Evolutionary conservation across 176 grass and related monocot species (phyloP).

Genomic region (barley (Hordeum vulgare)): DNA sequence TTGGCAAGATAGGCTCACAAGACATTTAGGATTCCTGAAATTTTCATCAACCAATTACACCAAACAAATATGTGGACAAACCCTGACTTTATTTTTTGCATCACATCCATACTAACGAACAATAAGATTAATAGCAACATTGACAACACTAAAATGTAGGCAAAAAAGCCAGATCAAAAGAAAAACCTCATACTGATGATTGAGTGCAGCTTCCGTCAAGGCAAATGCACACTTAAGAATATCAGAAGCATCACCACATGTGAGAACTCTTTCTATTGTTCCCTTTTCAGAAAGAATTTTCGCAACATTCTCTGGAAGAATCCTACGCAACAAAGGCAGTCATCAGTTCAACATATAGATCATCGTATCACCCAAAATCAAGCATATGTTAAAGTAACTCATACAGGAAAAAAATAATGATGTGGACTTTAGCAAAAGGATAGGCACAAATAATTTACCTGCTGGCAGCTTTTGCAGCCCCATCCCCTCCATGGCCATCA

Average conservation of each 20-base stretch:
- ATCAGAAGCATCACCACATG: slow-evolving; percentile 50
- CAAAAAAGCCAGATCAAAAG: slow-evolving; percentile 32
- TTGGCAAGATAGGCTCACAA: slow-evolving; percentile 1
- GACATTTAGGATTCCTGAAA: not conserved
- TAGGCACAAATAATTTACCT: slow-evolving; percentile 36
- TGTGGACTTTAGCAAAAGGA: slow-evolving; percentile 4
- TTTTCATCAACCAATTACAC: not conserved
- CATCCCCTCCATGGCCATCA: slow-evolving; percentile 74
- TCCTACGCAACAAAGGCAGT: slow-evolving; percentile 35
- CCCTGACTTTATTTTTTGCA: not conserved
- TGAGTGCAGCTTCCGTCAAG: slow-evolving; percentile 59
- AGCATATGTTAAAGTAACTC: not conserved
- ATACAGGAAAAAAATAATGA: not conserved
- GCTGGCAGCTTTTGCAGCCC: slow-evolving; percentile 52
- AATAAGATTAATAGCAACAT: not conserved
- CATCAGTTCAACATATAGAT: slow-evolving; percentile 7
- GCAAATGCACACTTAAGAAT: slow-evolving; percentile 60
- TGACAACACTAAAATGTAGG: not conserved
- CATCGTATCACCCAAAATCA: not conserved
- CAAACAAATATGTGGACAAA: slow-evolving; percentile 4
- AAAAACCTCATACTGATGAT: slow-evolving; percentile 78
- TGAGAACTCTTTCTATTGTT: slow-evolving; percentile 43
- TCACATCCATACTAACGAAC: not conserved
- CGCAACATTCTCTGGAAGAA: slow-evolving; percentile 50
- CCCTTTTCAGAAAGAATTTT: slow-evolving; percentile 47